These are phyloP conservation scores for Sugiyamaella neomexicana DNA, from an alignment of 1,139 yeast genomes.

Conservation along the genomic window DNA sequence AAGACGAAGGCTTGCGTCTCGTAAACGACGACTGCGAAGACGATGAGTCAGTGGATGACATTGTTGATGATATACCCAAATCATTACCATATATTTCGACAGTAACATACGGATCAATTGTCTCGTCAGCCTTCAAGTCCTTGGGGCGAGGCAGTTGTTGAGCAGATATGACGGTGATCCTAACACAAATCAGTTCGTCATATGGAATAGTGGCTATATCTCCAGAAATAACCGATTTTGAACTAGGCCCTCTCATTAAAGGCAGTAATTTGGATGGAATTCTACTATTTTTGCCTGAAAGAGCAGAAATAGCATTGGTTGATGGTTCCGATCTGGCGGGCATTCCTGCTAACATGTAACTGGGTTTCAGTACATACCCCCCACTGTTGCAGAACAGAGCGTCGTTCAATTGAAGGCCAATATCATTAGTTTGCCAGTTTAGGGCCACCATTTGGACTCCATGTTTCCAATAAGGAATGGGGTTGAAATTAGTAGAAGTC, in stretches of 20 bases:
- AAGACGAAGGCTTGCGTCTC: slow-evolving; percentile 7
- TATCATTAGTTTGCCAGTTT: slow-evolving; percentile 92
- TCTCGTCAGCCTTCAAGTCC: slow-evolving; percentile 45
- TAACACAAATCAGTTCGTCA: slow-evolving; percentile 40
- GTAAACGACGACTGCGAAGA: slow-evolving; percentile 20
- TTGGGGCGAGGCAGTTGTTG: slow-evolving; percentile 77
- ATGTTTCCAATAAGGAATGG: slow-evolving; percentile 72
- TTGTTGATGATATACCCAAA: slow-evolving; percentile 10
- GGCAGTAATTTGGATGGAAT: slow-evolving; percentile 6
- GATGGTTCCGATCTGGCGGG: slow-evolving; percentile 20
- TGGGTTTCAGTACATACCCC: slow-evolving; percentile 83
- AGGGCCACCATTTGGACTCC: slow-evolving; percentile 97
- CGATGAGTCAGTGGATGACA: slow-evolving; percentile 8
- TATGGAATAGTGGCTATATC: background rate
- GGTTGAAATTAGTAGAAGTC: slow-evolving; percentile 77
- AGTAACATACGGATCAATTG: slow-evolving; percentile 58
- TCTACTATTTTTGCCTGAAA: background rate
- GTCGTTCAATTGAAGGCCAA: slow-evolving; percentile 87
- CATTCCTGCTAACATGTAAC: slow-evolving; percentile 21
- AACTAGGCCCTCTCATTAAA: background rate
- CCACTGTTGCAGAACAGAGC: slow-evolving; percentile 68
- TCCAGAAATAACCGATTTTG: background rate
- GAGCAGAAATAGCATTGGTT: background rate
- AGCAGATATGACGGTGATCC: slow-evolving; percentile 62
- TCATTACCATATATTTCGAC: slow-evolving; percentile 54